Evolutionary conservation across 2,329 filamentous ascomycete species (phyloP).

Genomic region (Elsinoe necatrix): DNA sequence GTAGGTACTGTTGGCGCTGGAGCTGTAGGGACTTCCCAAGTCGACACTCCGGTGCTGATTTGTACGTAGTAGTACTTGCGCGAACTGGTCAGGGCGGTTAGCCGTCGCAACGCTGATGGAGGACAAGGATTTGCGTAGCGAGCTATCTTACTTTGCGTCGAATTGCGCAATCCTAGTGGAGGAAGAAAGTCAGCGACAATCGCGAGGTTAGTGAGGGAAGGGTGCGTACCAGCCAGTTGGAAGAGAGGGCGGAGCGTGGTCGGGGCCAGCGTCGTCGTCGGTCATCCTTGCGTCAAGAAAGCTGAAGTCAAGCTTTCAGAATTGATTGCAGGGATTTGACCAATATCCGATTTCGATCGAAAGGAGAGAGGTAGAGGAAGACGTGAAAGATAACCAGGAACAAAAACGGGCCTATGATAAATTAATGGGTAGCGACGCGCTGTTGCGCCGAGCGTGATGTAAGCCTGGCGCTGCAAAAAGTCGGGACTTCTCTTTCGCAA

Average conservation of each 20-base stretch:
- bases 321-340: neutral
- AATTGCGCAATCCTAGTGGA: conserved; percentile 34
- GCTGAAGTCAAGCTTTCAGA: neutral
- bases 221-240: conserved; percentile 33
- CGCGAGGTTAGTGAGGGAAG: conserved; percentile 33
- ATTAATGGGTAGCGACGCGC: conserved; percentile 17
- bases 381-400: conserved; percentile 8
- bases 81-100: conserved; percentile 23
- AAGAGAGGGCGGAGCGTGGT: conserved; percentile 30
- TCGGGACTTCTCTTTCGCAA: neutral
- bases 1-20: conserved; percentile 33
- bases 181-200: neutral
- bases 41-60: conserved; percentile 35
- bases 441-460: conserved; percentile 5
- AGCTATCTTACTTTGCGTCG: conserved; percentile 31
- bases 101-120: neutral
- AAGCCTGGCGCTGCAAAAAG: conserved; percentile 14
- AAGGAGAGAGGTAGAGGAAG: neutral
- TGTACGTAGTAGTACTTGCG: conserved; percentile 37
- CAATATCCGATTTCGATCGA: neutral
- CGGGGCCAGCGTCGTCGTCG: conserved; percentile 32
- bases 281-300: conserved; percentile 15
- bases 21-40: conserved; percentile 34
- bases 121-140: neutral
- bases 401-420: conserved; percentile 16